These are phyloP conservation scores for Aspergillus sp. DNA, from an alignment of 2,329 filamentous ascomycete species.

Conservation along the genomic window DNA sequence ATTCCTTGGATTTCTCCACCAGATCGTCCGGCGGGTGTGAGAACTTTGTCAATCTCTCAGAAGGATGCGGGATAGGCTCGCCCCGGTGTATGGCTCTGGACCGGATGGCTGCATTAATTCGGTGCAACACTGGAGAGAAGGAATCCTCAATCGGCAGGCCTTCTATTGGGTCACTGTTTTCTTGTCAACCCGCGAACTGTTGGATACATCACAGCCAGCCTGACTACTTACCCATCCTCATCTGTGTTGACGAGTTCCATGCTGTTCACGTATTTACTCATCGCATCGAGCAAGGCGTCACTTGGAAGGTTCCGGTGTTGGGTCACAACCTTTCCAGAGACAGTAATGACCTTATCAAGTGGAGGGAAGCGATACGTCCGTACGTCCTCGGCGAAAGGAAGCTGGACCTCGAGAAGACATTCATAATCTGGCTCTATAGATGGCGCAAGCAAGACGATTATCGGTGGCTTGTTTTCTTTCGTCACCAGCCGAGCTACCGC, in stretches of 20 bases:
- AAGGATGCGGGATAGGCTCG: conserved; percentile 59
- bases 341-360: conserved; percentile 79
- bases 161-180: conserved; percentile 54
- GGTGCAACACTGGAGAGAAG: conserved; percentile 82
- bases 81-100: conserved; percentile 74
- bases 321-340: conserved; percentile 75
- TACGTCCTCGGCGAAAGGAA: conserved; percentile 92
- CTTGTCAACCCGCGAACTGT: conserved; percentile 7
- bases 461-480: conserved; percentile 78
- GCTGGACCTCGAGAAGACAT: conserved; percentile 81
- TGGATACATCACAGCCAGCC: no score
- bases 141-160: conserved; percentile 77
- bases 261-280: conserved; percentile 87
- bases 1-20: conserved; percentile 54
- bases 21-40: conserved; percentile 69
- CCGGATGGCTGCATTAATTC: conserved; percentile 80
- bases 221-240: conserved; percentile 63
- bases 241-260: conserved; percentile 81
- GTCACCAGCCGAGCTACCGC: conserved; percentile 80
- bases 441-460: conserved; percentile 75
- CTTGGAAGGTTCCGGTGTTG: conserved; percentile 82
- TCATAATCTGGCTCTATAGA: conserved; percentile 75
- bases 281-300: conserved; percentile 70
- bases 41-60: conserved; percentile 67
- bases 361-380: conserved; percentile 89